Evolutionary conservation across 176 grass and related monocot genomes (phyloP).

Genomic region (Triticum timopheevii): DNA sequence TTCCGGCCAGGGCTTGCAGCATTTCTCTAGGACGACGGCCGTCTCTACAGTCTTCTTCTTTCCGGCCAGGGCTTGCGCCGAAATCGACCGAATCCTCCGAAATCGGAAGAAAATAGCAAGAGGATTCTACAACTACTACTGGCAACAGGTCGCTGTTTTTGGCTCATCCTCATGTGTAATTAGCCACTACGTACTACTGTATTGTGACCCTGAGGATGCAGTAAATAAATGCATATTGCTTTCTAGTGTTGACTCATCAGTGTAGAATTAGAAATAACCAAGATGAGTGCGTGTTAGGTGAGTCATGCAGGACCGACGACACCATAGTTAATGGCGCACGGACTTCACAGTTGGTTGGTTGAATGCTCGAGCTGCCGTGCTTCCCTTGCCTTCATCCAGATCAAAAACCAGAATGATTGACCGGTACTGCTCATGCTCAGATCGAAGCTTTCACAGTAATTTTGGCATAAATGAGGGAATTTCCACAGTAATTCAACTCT

Average conservation of each 20-base stretch:
- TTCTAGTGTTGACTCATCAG: background rate
- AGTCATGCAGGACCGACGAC: slow-evolving; percentile 26
- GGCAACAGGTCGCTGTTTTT: slow-evolving; percentile 28
- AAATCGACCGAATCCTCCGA: background rate
- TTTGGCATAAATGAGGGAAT: slow-evolving; percentile 18
- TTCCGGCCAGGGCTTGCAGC: background rate
- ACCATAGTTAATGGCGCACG: slow-evolving; percentile 62
- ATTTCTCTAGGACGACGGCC: slow-evolving; percentile 39
- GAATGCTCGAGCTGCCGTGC: slow-evolving; percentile 49
- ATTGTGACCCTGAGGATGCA: background rate
- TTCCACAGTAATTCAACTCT: background rate
- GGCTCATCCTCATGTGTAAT: slow-evolving; percentile 28
- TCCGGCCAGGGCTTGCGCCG: background rate
- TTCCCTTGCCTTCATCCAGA: slow-evolving; percentile 31
- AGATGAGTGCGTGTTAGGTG: background rate
- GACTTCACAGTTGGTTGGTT: slow-evolving; percentile 62
- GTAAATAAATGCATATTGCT: slow-evolving; percentile 38
- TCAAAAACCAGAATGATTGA: slow-evolving; percentile 52
- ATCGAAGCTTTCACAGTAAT: slow-evolving; percentile 20
- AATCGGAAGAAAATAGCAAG: slow-evolving; percentile 6
- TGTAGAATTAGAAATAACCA: background rate
- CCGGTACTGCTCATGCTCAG: slow-evolving; percentile 14
- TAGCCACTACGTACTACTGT: background rate
- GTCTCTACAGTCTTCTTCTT: background rate
- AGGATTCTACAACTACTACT: too few relatives aligned